Evolutionary conservation across 805 yeast genomes (phyloP).

Genomic region (Yarrowia deformans): DNA sequence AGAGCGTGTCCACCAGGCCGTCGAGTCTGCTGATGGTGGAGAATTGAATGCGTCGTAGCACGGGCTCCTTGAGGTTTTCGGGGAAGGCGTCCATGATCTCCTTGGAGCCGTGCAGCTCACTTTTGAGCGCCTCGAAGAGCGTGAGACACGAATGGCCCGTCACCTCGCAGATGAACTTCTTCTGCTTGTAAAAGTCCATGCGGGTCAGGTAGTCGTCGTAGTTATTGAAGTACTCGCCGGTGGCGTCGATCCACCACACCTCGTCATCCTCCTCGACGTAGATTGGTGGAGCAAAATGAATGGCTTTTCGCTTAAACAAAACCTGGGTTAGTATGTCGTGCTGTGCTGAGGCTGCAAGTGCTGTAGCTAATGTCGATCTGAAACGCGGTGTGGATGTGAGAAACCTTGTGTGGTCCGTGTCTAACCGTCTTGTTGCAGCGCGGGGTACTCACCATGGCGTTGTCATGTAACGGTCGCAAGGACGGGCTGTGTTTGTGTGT

Average conservation of each 20-base stretch:
- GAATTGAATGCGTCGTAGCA: constrained; percentile 83
- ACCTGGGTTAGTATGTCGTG: constrained; percentile 46
- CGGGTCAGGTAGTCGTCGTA: constrained; percentile 76
- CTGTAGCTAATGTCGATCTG: not conserved
- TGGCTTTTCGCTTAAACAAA: constrained; percentile 51
- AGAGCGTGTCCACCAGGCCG: constrained; percentile 85
- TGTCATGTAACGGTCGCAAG: constrained; percentile 9
- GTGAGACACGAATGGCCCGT: constrained; percentile 93
- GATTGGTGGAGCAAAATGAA: constrained; percentile 45
- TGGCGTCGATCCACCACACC: constrained; percentile 83
- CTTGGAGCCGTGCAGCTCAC: constrained; percentile 60
- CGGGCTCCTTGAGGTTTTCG: constrained; percentile 88
- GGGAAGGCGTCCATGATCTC: constrained; percentile 84
- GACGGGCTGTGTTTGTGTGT: not conserved
- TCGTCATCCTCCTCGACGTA: constrained; percentile 53
- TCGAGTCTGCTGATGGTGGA: constrained; percentile 83
- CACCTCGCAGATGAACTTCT: constrained; percentile 92
- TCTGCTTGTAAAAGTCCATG: constrained; percentile 52
- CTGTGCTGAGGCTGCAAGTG: not conserved
- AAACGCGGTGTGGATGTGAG: not conserved
- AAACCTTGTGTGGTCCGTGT: not conserved
- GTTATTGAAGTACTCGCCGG: constrained; percentile 84
- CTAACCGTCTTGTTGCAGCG: not conserved
- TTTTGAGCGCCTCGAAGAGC: constrained; percentile 83
- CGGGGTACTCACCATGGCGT: constrained; percentile 26